Conservation (phyloP, 2,329 filamentous ascomycete genomes). For the Neonectria ditissima region DNA sequence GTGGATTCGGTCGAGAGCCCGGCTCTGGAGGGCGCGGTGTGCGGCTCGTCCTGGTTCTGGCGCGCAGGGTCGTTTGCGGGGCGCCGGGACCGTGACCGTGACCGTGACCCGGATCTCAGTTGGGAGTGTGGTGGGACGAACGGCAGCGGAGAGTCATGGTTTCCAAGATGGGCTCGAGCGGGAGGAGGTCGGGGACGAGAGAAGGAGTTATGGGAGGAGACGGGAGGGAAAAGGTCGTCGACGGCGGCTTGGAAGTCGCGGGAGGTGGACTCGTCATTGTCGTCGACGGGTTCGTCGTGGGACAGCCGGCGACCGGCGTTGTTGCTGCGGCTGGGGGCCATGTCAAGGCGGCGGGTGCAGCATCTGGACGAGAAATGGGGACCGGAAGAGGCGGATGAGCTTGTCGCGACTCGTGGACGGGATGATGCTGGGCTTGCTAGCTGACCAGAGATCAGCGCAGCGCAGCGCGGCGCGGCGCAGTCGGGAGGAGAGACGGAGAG, state of each 20-base stretch:
- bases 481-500: conserved; percentile 1
- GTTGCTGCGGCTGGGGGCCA: conserved; percentile 45
- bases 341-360: conserved; percentile 39
- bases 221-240: conserved; percentile 39
- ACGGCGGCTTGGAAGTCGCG: conserved; percentile 41
- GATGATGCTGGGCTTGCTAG: background rate
- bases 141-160: conserved; percentile 29
- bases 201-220: conserved; percentile 35
- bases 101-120: conserved; percentile 30
- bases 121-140: conserved; percentile 30
- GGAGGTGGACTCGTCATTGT: conserved; percentile 27
- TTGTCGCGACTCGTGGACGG: conserved; percentile 2
- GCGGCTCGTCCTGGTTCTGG: conserved; percentile 42
- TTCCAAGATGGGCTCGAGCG: conserved; percentile 32
- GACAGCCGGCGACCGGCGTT: conserved; percentile 37
- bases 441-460: conserved; percentile 3
- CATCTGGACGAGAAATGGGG: conserved; percentile 40
- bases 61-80: conserved; percentile 31
- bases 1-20: conserved; percentile 29
- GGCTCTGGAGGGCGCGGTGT: conserved; percentile 39
- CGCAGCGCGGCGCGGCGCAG: background rate
- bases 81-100: conserved; percentile 3
- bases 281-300: conserved; percentile 24
- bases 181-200: conserved; percentile 36
- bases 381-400: background rate